phyloP scores from a whole-genome alignment of 148 eudicot genomes.

The Arctostaphylos glauca region DNA sequence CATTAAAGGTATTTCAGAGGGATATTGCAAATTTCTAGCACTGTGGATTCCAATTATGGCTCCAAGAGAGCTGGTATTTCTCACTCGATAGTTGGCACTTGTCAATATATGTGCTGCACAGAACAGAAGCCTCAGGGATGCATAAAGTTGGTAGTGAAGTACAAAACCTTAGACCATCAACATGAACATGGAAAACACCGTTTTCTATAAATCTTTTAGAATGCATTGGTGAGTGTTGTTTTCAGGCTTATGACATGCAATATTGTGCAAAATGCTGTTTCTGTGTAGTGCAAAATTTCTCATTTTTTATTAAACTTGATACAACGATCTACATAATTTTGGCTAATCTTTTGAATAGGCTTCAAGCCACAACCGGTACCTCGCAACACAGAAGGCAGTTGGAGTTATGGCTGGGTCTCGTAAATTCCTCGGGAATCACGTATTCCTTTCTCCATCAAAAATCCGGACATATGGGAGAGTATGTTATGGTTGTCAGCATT shows the following conservation, averaged over 20 bases:
- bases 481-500: conserved; percentile 16
- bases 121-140: not conserved
- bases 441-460: conserved; percentile 25
- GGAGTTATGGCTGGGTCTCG: conserved; percentile 22
- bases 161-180: not conserved
- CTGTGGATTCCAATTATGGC: not conserved
- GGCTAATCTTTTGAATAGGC: conserved; percentile 37
- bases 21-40: not conserved
- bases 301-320: not conserved
- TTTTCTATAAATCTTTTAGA: not conserved
- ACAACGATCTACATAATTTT: not conserved
- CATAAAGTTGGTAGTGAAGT: not conserved
- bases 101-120: not conserved
- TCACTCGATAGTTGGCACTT: not conserved
- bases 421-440: conserved; percentile 27
- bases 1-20: not conserved
- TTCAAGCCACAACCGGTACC: conserved; percentile 22
- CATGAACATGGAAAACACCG: not conserved
- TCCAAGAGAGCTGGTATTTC: not conserved
- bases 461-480: conserved; percentile 37
- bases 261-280: not conserved
- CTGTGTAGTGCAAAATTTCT: not conserved
- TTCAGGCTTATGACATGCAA: not conserved
- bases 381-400: conserved; percentile 19
- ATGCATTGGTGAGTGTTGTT: not conserved